Evolutionary conservation across 805 yeast species (phyloP), one percentile per base, ranked within the genome.

Genomic region (Hyphopichia homilentoma): DNA sequence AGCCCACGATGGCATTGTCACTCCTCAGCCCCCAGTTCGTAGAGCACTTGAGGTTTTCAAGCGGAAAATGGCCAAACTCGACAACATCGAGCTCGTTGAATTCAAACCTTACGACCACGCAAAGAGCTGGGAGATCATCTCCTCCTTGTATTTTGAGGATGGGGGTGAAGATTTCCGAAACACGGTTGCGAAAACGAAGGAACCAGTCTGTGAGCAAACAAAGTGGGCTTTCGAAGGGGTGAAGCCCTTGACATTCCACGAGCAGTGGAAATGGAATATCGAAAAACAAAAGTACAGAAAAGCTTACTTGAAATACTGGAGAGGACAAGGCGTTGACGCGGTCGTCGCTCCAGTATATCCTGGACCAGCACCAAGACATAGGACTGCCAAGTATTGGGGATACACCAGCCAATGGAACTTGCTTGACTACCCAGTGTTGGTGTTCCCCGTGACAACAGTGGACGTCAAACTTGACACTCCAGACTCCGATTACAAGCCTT

Each of bases 351-450:
- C 49, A 5, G 49, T 44, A 4, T 40, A 30, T 23, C 40, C 43
- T 8, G 46, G 44, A 8, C 41, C 41, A 8, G 41, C 51, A 5
- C 30, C 42, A 12, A 41, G 38, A 23, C 51, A 45, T 27, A 32
- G 39, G 22, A 43, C 46, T 9, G 47, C 45, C 6, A 43, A 39
- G 16, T 48, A 48, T 25, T 48, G 53, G 53, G 47, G 46, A 7
- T 48, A 46, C 30, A 44, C 47, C 8, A 30, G 41, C 23, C 41
- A 40, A 24, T 48, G 50, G 49, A 48, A 46, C 25, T 34, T 44
- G 8, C 30, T 48, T 18, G 52, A 46, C 29, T 42, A 42, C 21
- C 52, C 50, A n/a, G 43, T 35, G 3, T 12, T 45, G 6, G 47
- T 41, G 3, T 36, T 44, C 18, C 51, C 50, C 6, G 44, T 40